Evolutionary conservation across 331 rosid species (phyloP), one percentile per base, ranked within the genome.

Genomic region (Quercus phellos): DNA sequence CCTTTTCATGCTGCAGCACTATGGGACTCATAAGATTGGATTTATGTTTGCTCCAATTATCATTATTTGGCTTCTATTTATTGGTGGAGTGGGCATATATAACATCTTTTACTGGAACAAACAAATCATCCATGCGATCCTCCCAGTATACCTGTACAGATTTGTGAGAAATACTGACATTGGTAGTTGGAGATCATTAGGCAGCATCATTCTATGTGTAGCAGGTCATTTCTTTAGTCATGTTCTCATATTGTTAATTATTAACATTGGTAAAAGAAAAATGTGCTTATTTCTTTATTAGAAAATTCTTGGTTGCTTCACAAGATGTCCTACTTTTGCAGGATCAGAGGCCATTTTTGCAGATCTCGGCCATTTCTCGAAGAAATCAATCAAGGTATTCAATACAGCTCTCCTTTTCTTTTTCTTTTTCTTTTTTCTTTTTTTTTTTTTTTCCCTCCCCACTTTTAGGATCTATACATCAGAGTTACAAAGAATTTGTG

Each of bases 301-400:
- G 54, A 24, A 55, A 27, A n/a, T 38, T 27, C 53, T 72, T 53
- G 74, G 53, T 81, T 69, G 53, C 30, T 73, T 10, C 55, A n/a
- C 19, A 73, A 76, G 26, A 51, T 69, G 50, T 51, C 61, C 21
- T 71, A 4, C 60, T 53, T 74, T 76, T 80, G 78, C 88, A 87
- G 97, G 97, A 70, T 89, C 90, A 21, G 92, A 90, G 81, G 94
- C 96, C 64, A 89, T 92, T 94, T 92, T 89, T 79, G 90, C 92
- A 60, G 89, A 81, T 83, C 85, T 90, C 3, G 97, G 97, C 68
- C 96, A 92, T 89, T 92, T 92, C 90, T 86, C 92, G 71, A 90
- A 85, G 87, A 89, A 85, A 80, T 90, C 97, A 55, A 88, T 92
- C 61, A 87, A 92, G 90, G 97, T 88, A 77, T 74, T 72, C 21